Base-by-base conservation (phyloP, 768 basidiomycete genomes). In the Mycena galericulata region DNA sequence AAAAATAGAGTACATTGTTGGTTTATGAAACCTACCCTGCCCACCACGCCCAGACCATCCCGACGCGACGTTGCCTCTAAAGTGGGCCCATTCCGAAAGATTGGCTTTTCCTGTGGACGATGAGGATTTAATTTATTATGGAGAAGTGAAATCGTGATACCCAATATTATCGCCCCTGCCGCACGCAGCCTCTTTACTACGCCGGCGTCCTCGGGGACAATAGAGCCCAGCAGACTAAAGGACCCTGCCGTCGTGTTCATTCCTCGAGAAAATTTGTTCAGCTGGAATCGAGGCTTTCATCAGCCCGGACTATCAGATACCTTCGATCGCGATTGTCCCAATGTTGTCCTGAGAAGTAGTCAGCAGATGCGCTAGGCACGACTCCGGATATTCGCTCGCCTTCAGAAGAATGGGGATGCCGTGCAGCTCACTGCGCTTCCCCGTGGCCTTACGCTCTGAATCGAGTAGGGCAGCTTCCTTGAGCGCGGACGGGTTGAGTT, bases 21-120 rank as follows among this genome's bases (percentile, higher is more conserved):
- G 43, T 18, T 22, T 22, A 30, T 9, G 10, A 50, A 9, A 8
- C 68, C n/a, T 4, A 49, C 78, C 75, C 75, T 89, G 88, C 3
- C 88, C 87, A 14, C 84, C 84, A 50, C 88, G 80, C 18, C 86
- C 87, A n/a, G 87, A 88, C 87, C 87, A 90, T 14, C 88, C 89
- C 1, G 81, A 83, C 1, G 87, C 77, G 22, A 84, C 45, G 30
- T 79, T 75, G 6, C 82, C 87, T 45, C 88, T 76, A 62, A 82
- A 86, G 70, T 86, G 81, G 3, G 88, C 85, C 70, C 81, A 88
- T 74, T 89, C 87, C 0, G 87, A 87, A 18, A 88, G 76, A 67
- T 88, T 88, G 14, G 87, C 83, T 72, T 89, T 89, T 9, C 87
- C 87, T 84, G 34, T 24, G 46, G 17, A 29, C 45, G 5, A 8